Conservation (phyloP, 352 stramenopile genomes). For the Phytophthora melonis region DNA sequence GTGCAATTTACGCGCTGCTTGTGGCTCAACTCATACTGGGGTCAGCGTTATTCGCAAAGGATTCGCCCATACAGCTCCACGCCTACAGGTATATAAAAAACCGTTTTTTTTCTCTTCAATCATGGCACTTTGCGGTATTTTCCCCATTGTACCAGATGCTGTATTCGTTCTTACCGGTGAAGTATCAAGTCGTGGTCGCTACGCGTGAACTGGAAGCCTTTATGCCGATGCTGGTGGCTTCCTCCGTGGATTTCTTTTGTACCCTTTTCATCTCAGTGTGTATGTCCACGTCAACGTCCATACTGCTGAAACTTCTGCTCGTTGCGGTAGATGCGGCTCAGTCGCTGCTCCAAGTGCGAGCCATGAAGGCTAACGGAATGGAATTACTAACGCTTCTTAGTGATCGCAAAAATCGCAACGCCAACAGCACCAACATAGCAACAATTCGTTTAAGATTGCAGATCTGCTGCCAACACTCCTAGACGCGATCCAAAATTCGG, state of each 20-base stretch:
- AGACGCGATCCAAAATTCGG: background rate
- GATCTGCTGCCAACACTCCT: background rate
- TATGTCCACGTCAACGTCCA: background rate
- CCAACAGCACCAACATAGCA: background rate
- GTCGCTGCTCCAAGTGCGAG: background rate
- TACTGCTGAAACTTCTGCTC: background rate
- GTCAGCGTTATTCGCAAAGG: background rate
- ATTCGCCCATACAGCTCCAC: background rate
- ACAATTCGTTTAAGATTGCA: background rate
- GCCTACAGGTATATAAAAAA: background rate
- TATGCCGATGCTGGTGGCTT: background rate
- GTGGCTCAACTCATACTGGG: background rate
- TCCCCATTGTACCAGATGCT: background rate
- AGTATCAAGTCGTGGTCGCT: background rate
- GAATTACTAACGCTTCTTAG: background rate
- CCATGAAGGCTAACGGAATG: background rate
- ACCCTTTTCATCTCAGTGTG: background rate
- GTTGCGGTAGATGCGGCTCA: background rate
- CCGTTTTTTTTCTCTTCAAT: background rate
- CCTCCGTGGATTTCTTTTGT: background rate
- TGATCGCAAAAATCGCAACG: background rate
- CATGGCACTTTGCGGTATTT: background rate
- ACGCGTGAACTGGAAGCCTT: slow-evolving; percentile 2
- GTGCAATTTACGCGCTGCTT: background rate
- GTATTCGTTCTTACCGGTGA: background rate